Conservation (phyloP, 345 rosid genomes). For the Brassica cretica region DNA sequence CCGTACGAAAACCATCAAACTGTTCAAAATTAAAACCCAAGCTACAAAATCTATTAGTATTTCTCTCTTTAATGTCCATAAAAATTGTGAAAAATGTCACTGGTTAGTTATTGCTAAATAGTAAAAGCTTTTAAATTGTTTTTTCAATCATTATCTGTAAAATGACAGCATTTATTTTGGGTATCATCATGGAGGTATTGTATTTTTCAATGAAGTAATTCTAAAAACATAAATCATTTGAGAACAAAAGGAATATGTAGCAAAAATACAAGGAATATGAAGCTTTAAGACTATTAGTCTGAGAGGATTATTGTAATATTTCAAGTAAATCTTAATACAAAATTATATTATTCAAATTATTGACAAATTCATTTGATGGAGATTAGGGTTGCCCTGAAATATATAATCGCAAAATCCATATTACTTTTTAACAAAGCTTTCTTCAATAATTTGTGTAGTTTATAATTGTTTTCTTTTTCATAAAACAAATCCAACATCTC, state of each 20-base stretch:
- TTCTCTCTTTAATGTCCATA: neutral
- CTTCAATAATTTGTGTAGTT: neutral
- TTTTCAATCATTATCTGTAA: neutral
- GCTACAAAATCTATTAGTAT: slow-evolving; percentile 1
- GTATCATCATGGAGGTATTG: neutral
- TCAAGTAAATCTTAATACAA: neutral
- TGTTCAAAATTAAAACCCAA: slow-evolving; percentile 12
- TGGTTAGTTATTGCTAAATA: neutral
- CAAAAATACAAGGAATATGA: neutral
- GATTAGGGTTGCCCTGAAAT: neutral
- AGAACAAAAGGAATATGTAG: neutral
- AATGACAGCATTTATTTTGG: neutral
- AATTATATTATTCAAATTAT: neutral
- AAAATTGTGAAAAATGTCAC: neutral
- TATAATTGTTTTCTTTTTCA: neutral
- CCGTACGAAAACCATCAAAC: slow-evolving; percentile 22
- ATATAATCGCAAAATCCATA: neutral
- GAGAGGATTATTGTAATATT: neutral
- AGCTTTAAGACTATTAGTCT: neutral
- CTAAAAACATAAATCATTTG: neutral
- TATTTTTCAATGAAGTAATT: neutral
- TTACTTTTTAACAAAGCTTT: neutral
- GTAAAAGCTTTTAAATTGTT: neutral
- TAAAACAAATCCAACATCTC: neutral
- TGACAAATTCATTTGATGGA: neutral